A percentile compares a stretch with the other conserved stretches of the same genome.
These are phyloP conservation scores for Talaromyces albobiverticillius DNA, from an alignment of 2,329 filamentous ascomycete genomes.

Conservation along the genomic window DNA sequence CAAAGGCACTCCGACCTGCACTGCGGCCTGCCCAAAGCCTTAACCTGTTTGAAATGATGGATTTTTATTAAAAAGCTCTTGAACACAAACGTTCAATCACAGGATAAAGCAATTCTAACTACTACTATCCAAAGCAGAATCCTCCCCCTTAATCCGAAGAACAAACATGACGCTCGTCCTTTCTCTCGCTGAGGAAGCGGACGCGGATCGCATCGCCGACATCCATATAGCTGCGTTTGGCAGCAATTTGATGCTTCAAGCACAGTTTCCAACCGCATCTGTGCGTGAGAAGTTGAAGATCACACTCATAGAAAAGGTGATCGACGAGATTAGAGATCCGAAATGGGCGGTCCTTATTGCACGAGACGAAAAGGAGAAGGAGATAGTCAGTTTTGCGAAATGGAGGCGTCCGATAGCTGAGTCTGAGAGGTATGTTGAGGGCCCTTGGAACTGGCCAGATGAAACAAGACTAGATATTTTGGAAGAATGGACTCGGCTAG, in stretches of 20 bases:
- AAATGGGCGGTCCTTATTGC: neutral
- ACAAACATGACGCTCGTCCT: neutral
- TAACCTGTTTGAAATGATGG: no score
- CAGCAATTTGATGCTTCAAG: slow-evolving; percentile 21
- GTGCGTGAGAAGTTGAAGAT: slow-evolving; percentile 17
- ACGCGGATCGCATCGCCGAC: slow-evolving; percentile 19
- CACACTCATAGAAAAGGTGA: slow-evolving; percentile 17
- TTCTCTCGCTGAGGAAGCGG: neutral
- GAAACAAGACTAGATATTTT: neutral
- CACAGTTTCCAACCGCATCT: slow-evolving; percentile 24
- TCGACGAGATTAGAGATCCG: neutral
- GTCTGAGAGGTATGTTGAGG: neutral
- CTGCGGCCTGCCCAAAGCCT: no score
- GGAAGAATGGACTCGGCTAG: neutral
- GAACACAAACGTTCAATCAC: no score
- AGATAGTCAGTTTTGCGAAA: neutral
- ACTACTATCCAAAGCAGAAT: neutral
- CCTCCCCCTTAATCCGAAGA: neutral
- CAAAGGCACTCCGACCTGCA: no score
- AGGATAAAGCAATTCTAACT: no score
- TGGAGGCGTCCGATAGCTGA: neutral
- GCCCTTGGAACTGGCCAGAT: neutral
- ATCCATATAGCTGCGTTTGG: slow-evolving; percentile 25
- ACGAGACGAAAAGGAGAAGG: neutral
- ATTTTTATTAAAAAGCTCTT: no score